Conservation (phyloP, 2,329 filamentous ascomycete genomes). For the Fusarium nisikadoi region DNA sequence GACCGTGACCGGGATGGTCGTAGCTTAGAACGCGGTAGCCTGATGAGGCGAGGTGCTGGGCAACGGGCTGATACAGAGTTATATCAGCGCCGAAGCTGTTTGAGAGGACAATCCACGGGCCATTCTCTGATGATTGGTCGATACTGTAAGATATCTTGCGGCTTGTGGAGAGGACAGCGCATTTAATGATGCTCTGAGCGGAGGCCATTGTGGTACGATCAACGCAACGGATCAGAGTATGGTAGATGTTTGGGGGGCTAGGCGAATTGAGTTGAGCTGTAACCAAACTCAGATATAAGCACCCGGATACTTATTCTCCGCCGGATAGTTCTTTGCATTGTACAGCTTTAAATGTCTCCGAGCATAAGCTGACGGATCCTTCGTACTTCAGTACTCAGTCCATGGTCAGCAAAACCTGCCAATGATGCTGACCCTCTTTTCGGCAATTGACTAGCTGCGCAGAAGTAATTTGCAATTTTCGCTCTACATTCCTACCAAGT, state of each 20-base stretch:
- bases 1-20: background rate
- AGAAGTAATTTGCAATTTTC: accelerated
- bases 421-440: background rate
- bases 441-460: background rate
- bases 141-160: background rate
- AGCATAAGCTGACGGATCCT: background rate
- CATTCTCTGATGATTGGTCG: accelerated
- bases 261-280: background rate
- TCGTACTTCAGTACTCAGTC: too few relatives aligned
- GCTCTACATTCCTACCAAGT: accelerated
- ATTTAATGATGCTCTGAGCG: background rate
- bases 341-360: background rate
- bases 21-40: conserved; percentile 3
- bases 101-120: background rate
- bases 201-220: background rate
- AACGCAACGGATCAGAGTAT: background rate
- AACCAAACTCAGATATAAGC: accelerated
- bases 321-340: background rate
- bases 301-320: background rate
- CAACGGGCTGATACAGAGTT: background rate
- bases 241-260: background rate
- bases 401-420: background rate
- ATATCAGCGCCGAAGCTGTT: conserved; percentile 9
- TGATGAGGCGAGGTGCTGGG: background rate
- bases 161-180: background rate